Conservation (phyloP, 1,284 basidiomycete species). For the Ceratobasidium sp. region DNA sequence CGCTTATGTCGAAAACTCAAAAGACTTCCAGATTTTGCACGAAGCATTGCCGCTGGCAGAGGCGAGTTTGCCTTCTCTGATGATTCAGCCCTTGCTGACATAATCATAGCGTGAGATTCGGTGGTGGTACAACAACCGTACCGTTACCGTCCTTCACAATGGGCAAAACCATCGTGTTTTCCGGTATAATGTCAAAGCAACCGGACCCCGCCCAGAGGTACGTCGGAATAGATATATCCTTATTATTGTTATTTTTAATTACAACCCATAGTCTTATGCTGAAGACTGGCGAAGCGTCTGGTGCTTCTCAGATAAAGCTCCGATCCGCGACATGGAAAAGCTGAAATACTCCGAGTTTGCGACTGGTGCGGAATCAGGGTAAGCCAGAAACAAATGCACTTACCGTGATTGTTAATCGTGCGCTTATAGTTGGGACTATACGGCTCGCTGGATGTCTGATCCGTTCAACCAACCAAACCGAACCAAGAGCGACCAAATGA, state of each 20-base stretch:
- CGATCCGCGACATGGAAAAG: background rate
- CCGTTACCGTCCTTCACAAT: background rate
- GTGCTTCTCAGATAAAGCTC: conserved; percentile 55
- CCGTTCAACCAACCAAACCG: background rate
- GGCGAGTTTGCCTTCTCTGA: conserved; percentile 49
- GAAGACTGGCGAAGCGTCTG: conserved; percentile 84
- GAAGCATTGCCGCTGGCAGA: conserved; percentile 76
- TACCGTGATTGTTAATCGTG: background rate
- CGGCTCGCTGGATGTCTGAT: conserved; percentile 11
- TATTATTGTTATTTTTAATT: background rate
- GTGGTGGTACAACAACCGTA: conserved; percentile 66
- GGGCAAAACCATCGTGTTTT: conserved; percentile 71
- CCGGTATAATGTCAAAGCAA: conserved; percentile 82
- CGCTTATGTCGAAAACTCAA: conserved; percentile 71
- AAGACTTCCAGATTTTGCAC: conserved; percentile 72
- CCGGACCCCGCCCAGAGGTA: conserved; percentile 89
- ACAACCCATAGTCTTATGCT: conserved; percentile 55
- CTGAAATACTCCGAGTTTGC: conserved; percentile 13
- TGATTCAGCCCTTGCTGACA: background rate
- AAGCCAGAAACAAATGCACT: background rate
- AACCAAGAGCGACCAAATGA: conserved; percentile 8
- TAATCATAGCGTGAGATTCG: conserved; percentile 70
- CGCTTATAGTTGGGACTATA: conserved; percentile 17
- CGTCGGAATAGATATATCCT: background rate
- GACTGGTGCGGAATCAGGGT: conserved; percentile 18